These are phyloP conservation scores for Tetrapisispora arboricola DNA, from an alignment of 805 yeast genomes.

Conservation along the genomic window DNA sequence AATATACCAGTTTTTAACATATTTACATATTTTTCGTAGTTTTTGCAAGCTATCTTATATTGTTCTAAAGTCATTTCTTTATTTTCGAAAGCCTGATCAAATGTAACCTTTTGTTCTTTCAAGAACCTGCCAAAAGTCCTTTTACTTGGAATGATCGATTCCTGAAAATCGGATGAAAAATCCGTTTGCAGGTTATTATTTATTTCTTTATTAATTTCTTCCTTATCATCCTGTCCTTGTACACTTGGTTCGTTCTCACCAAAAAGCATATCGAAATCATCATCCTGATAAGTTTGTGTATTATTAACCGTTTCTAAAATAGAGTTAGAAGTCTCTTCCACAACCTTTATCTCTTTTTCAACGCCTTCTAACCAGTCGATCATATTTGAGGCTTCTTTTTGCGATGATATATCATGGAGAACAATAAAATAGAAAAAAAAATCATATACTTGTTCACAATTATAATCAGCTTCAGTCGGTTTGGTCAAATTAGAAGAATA, in stretches of 20 bases:
- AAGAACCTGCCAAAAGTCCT: slow-evolving; percentile 22
- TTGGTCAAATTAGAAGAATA: no score
- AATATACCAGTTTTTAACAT: slow-evolving; percentile 19
- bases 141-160: slow-evolving; percentile 10
- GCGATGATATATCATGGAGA: slow-evolving; percentile 20
- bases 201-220: slow-evolving; percentile 3
- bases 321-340: slow-evolving; percentile 4
- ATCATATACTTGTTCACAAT: slow-evolving; percentile 19
- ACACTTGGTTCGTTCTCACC: slow-evolving; percentile 27
- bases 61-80: slow-evolving; percentile 11
- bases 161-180: slow-evolving; percentile 1
- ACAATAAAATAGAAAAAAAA: slow-evolving; percentile 26
- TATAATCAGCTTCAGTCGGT: slow-evolving; percentile 13
- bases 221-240: slow-evolving; percentile 18
- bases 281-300: slow-evolving; percentile 18
- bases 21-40: slow-evolving; percentile 16
- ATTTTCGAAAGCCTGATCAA: slow-evolving; percentile 10
- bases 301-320: background rate
- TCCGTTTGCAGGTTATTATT: background rate
- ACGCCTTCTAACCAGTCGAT: slow-evolving; percentile 15
- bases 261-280: slow-evolving; percentile 29
- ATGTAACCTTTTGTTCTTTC: slow-evolving; percentile 12
- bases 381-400: slow-evolving; percentile 16
- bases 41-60: slow-evolving; percentile 8
- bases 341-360: slow-evolving; percentile 1